phyloP scores from a whole-genome alignment of 202 grass and related monocot genomes.

The Digitaria exilis region DNA sequence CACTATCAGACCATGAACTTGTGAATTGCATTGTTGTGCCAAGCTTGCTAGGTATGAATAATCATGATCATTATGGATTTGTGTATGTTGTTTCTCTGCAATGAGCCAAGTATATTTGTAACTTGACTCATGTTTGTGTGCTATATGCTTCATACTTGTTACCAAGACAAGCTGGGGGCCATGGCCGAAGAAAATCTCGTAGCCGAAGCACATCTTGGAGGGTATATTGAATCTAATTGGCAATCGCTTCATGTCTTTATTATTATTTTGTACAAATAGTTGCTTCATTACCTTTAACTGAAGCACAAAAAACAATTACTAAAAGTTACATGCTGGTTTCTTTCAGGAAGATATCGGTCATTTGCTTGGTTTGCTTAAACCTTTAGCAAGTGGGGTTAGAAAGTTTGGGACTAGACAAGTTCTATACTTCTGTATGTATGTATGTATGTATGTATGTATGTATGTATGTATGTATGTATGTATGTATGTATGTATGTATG shows the following conservation, averaged over 20 bases:
- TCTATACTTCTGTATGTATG: no score
- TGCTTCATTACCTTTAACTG: no score
- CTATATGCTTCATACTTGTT: not conserved
- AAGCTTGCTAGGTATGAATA: not conserved
- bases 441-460: no score
- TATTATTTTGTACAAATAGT: no score
- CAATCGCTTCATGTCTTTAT: no score
- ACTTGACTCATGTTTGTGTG: not conserved
- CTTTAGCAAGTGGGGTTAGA: no score
- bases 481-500: no score
- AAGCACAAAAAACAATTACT: no score
- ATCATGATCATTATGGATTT: not conserved
- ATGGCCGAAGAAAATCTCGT: not conserved
- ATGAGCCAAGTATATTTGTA: not conserved
- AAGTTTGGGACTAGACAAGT: not conserved
- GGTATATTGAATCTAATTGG: not conserved
- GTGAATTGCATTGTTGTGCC: not conserved
- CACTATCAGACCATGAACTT: not conserved
- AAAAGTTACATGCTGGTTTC: not conserved
- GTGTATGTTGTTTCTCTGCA: not conserved
- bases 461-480: no score
- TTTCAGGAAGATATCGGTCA: not conserved
- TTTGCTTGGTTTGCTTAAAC: not conserved
- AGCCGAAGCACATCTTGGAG: not conserved
- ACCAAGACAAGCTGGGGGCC: not conserved